Evolutionary conservation across 306 rosid genomes (phyloP), one percentile per base, ranked within the genome.

Genomic region (Quercus rubra): DNA sequence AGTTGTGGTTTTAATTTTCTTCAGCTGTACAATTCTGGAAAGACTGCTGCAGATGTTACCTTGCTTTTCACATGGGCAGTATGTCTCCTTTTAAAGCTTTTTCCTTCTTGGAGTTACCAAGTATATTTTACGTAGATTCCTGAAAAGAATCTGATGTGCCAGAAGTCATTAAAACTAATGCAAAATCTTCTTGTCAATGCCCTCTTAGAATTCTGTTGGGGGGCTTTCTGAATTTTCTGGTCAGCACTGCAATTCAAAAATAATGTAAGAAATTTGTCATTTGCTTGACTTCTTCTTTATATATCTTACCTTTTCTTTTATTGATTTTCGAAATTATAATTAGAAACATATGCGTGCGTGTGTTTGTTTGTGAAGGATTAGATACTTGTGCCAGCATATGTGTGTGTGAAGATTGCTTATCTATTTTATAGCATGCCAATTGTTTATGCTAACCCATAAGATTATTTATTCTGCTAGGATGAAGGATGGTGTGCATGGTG

Each of bases 51-150:
- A 41, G 92, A 92, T 82, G 87, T 90, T 85, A 94, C 90, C 51
- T 80, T 94, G 90, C 97, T 94, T 83, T 94, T 92, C 85, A 92
- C 97, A 52, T 94, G 97, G 99, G 89, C 99, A 35, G 99, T 94
- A 89, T 89, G 97, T 87, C 73, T 56, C 61, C 31, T 62, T 46
- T 64, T 15, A 54, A 25, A 63, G 61, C 27, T 59, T 28, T 62
- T 18, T 70, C 54, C 73, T 82, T 83, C 66, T 62, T 81, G 27
- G 71, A 76, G 77, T 79, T 49, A 30, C 55, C 68, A 51, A 70
- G 58, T 78, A 71, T 66, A 55, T 86, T 55, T 70, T 30, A 61
- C 59, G 7, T 25, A 52, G 52, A 57, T 70, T 78, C 28, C 6
- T 17, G 15, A 3, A 69, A 59, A 67, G 19, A 20, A n/a, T 23